These are phyloP conservation scores for Diplodia seriata DNA, from an alignment of 2,329 filamentous ascomycete genomes.

Conservation along the genomic window DNA sequence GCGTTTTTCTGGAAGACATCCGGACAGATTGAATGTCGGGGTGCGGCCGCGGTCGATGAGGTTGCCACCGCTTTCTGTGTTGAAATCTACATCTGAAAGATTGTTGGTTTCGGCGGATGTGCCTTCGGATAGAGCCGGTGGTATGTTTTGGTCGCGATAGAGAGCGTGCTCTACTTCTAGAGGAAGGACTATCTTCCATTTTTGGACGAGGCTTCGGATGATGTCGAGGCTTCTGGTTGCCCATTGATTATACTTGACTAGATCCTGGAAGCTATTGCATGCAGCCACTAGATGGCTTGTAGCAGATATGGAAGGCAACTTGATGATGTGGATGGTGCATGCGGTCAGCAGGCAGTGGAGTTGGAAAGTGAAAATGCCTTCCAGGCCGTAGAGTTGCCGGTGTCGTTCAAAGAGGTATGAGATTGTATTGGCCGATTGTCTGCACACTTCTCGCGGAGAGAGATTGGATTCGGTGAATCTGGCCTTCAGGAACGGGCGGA, in stretches of 20 bases:
- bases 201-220: slow-evolving; percentile 36
- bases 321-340: slow-evolving; percentile 38
- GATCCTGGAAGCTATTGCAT: slow-evolving; percentile 38
- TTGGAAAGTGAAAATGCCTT: slow-evolving; percentile 37
- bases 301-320: slow-evolving; percentile 36
- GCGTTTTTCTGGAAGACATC: slow-evolving; percentile 11
- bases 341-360: slow-evolving; percentile 37
- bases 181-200: slow-evolving; percentile 38
- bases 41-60: slow-evolving; percentile 1
- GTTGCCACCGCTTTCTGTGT: background rate
- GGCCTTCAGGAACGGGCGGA: slow-evolving; percentile 37
- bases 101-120: background rate
- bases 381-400: slow-evolving; percentile 34
- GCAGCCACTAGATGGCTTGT: slow-evolving; percentile 56
- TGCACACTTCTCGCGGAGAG: slow-evolving; percentile 35
- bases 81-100: slow-evolving; percentile 26
- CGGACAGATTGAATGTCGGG: background rate
- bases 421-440: slow-evolving; percentile 36
- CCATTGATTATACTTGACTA: slow-evolving; percentile 35
- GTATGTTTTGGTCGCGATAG: slow-evolving; percentile 33
- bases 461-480: slow-evolving; percentile 35
- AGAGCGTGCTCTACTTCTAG: slow-evolving; percentile 37
- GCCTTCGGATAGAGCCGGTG: background rate
- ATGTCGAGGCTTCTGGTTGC: slow-evolving; percentile 35
- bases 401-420: slow-evolving; percentile 36